A percentile compares a stretch with the other conserved stretches of the same genome.
Conservation (phyloP, 2,329 filamentous ascomycete genomes). For the Fusarium ambrosium region DNA sequence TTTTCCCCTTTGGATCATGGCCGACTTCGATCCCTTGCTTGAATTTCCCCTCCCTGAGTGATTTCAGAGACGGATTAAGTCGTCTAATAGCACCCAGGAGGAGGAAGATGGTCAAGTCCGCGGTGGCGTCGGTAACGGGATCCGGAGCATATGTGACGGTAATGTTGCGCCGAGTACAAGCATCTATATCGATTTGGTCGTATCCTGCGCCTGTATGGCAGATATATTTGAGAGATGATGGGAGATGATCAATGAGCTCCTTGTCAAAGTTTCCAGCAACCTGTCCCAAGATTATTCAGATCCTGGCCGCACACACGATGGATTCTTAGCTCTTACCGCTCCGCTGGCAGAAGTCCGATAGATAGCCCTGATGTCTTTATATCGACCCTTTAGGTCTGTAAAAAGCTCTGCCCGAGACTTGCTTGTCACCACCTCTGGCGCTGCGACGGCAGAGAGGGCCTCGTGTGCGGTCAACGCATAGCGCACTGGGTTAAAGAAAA, state of each 20-base stretch:
- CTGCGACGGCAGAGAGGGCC: constrained; percentile 19
- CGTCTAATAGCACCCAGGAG: constrained; percentile 77
- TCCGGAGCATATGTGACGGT: constrained; percentile 77
- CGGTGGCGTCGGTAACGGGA: constrained; percentile 77
- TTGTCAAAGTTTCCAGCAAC: constrained; percentile 33
- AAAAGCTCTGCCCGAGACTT: constrained; percentile 34
- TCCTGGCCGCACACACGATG: too few relatives aligned
- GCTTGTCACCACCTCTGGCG: constrained; percentile 39
- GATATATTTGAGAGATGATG: constrained; percentile 58
- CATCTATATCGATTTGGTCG: constrained; percentile 76
- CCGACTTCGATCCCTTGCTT: constrained; percentile 67
- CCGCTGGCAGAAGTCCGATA: constrained; percentile 45
- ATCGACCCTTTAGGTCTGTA: constrained; percentile 32
- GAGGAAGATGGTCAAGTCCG: constrained; percentile 78
- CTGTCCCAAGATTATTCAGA: not conserved
- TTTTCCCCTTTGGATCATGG: constrained; percentile 77
- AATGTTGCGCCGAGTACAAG: constrained; percentile 67
- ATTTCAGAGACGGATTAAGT: constrained; percentile 71
- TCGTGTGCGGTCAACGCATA: constrained; percentile 32
- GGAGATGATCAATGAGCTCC: constrained; percentile 31
- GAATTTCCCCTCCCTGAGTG: constrained; percentile 72
- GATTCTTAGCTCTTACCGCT: constrained; percentile 3
- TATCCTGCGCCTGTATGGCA: constrained; percentile 68
- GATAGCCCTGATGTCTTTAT: constrained; percentile 32
- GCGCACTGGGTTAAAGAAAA: constrained; percentile 41